phyloP scores from a whole-genome alignment of 495 filamentous ascomycete species.

The Annulohypoxylon moriforme region DNA sequence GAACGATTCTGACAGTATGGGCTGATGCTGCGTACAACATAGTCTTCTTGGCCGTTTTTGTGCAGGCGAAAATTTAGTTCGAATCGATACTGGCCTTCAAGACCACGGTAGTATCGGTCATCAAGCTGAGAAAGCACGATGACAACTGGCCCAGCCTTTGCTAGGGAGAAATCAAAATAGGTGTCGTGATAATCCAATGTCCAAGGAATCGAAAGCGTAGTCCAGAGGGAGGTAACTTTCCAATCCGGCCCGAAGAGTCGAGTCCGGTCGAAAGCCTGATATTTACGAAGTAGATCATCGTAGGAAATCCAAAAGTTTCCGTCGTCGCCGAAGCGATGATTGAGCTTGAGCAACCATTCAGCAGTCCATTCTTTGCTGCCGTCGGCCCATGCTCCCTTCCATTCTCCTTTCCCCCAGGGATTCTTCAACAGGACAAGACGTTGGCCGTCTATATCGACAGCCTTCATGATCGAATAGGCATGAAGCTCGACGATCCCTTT shows the following conservation, averaged over 20 bases:
- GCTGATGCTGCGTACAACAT: slow-evolving; percentile 81
- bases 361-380: slow-evolving; percentile 93
- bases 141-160: slow-evolving; percentile 74
- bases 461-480: slow-evolving; percentile 89
- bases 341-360: slow-evolving; percentile 82
- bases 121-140: slow-evolving; percentile 88
- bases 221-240: slow-evolving; percentile 87
- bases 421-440: slow-evolving; percentile 83
- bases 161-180: slow-evolving; percentile 78
- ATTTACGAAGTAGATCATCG: slow-evolving; percentile 84
- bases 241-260: slow-evolving; percentile 88
- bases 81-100: slow-evolving; percentile 85
- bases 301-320: slow-evolving; percentile 79
- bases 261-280: slow-evolving; percentile 84
- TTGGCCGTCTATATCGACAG: slow-evolving; percentile 78
- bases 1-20: slow-evolving; percentile 79
- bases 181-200: slow-evolving; percentile 85
- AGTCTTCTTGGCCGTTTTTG: slow-evolving; percentile 82
- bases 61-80: slow-evolving; percentile 83
- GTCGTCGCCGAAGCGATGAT: slow-evolving; percentile 89
- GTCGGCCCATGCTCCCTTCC: slow-evolving; percentile 86
- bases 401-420: slow-evolving; percentile 89
- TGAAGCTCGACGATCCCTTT: slow-evolving; percentile 86
- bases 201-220: slow-evolving; percentile 86
- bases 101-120: slow-evolving; percentile 83